phyloP scores from a whole-genome alignment of 805 yeast species.

The Candida easanensis region DNA sequence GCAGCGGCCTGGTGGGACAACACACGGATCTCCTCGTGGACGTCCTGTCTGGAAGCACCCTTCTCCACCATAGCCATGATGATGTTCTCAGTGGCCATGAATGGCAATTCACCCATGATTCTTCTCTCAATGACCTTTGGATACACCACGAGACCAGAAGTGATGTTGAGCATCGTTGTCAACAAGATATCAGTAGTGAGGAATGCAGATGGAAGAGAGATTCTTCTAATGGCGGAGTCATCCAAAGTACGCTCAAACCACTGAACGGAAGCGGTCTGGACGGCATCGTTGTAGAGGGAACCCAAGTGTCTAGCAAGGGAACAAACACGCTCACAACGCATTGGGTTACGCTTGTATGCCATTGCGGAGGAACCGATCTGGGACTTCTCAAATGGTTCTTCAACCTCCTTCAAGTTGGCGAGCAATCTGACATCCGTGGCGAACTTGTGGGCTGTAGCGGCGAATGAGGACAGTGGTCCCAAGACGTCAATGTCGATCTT shows the following conservation, averaged over 20 bases:
- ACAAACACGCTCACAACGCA: constrained; percentile 98
- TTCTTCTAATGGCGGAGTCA: constrained; percentile 97
- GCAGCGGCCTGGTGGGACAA: constrained; percentile 96
- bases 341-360: constrained; percentile 99
- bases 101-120: constrained; percentile 90
- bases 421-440: constrained; percentile 95
- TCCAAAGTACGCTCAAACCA: constrained; percentile 99
- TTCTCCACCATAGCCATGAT: constrained; percentile 99
- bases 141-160: constrained; percentile 94
- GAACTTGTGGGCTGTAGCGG: constrained; percentile 95
- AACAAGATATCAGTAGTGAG: constrained; percentile 91
- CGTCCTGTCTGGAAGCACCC: constrained; percentile 97
- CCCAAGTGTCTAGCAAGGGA: constrained; percentile 97
- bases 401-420: constrained; percentile 95
- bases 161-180: constrained; percentile 85
- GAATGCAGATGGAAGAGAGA: constrained; percentile 94
- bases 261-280: constrained; percentile 96
- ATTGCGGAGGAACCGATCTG: constrained; percentile 98
- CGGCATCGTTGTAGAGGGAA: constrained; percentile 86
- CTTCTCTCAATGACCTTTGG: constrained; percentile 98
- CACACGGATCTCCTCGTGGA: constrained; percentile 96
- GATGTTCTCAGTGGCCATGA: constrained; percentile 99
- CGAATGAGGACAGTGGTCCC: constrained; percentile 90
- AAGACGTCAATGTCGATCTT: constrained; percentile 94
- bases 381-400: constrained; percentile 97